Evolutionary conservation across 176 grass and related monocot species (phyloP), one percentile per base, ranked within the genome.

Genomic region (sorghum (Sorghum bicolor)): DNA sequence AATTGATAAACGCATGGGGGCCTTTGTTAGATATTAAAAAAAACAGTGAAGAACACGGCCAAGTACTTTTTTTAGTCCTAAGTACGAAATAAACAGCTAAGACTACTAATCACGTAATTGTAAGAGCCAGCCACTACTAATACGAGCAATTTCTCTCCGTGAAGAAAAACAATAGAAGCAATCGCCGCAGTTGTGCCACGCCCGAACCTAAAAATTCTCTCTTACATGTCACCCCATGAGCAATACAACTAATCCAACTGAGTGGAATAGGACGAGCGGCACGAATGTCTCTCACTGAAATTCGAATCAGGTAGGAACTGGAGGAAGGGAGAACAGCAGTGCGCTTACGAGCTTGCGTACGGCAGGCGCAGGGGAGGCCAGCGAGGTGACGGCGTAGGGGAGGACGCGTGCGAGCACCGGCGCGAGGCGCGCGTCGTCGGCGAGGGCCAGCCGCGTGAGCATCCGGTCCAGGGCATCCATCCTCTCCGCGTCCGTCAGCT

Each of bases 401-500:
- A 94, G 95, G 84, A 94, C 90, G 79, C 79, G 73, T 48, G 71
- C 50, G 86, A 97, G 92, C 66, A 94, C 78, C 82, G 88, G 86
- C 75, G 91, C 86, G 67, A 97, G 95, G 77, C 87, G 90, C 34
- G 80, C 53, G 84, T 97, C 95, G 47, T 92, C 92, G 33, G 95
- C 90, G 44, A 94, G 85, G 86, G 95, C 95, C 80, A 97, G 81
- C 3, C 92, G 90, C 45, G 90, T 97, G 32, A 97, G 92, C 90
- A 93, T 91, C 74, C 92, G 86, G 72, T 97, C 95, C 67, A 97
- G 88, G 44, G 86, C 77, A 22, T 90, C 92, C 86, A 87, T 84
- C 82, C 92, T 89, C 90, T 93, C 95, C 50, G 74, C 88, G 32
- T 92, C 95, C 15, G 90, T 89, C 67, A 74, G 88, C 47, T 20